Base-by-base conservation (phyloP, 2,329 filamentous ascomycete species). In the Aspergillus sp. region DNA sequence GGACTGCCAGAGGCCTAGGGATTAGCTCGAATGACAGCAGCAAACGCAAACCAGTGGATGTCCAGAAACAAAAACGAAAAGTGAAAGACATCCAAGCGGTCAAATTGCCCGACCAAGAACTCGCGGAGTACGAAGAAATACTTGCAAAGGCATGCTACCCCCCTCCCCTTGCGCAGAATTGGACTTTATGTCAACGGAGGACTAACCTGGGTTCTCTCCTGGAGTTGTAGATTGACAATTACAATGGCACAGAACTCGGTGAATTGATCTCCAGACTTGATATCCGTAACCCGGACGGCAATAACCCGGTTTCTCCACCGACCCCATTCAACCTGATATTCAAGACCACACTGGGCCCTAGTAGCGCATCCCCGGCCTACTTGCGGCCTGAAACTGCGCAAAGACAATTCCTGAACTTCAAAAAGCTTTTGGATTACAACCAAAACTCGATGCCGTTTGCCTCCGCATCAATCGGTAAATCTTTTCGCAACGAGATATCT, bases 281-380 rank as follows among this genome's bases (percentile, higher is more conserved):
- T 66, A 90, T 99, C 77, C 90, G 87, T 79, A 96, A 96, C 79
- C 93, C 94, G 26, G 84, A 84, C 53, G 96, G 90, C 67, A 90
- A 88, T 67, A 85, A 87, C 62, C 85, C 90, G 68, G 88, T 96
- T 42, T 85, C 87, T 31, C 88, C 90, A 31, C 95, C 95, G 3
- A 89, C 96, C 53, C 84, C 92, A 46, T 97, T 98, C 86, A 99
- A 99, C 81, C 87, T 99, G 72, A 99, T 99, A 95, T 99, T 98
- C 84, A 89, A 94, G 78, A 97, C 94, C 47, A 84, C 90, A 42
- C 98, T 98, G 73, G 95, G 95, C 63, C 93, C 94, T 58, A 96
- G 90, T 80, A 90, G 90, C 77, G 93, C 95, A 73, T 83, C 90
- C 63, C 86, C 90, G 52, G 93, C 91, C 57, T 97, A 92, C 76